phyloP scores from a whole-genome alignment of 805 yeast genomes.

The Pichia pseudocactophila region DNA sequence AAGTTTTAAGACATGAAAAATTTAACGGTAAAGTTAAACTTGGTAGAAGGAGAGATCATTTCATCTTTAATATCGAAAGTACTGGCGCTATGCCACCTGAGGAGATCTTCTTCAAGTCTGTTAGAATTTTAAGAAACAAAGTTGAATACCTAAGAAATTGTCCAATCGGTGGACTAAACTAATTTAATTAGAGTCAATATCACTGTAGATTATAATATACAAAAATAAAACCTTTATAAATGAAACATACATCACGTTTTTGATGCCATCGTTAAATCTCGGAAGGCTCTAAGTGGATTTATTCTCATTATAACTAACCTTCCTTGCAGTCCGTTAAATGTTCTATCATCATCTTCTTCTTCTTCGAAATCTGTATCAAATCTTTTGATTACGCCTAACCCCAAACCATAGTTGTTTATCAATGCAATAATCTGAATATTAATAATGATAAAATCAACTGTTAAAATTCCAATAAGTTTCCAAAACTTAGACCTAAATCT shows the following conservation, averaged over 20 bases:
- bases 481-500: slow-evolving; percentile 21
- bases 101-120: slow-evolving; percentile 87
- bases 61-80: slow-evolving; percentile 88
- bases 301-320: slow-evolving; percentile 29
- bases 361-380: slow-evolving; percentile 19
- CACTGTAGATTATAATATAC: slow-evolving; percentile 1
- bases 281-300: slow-evolving; percentile 25
- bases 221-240: slow-evolving; percentile 1
- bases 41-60: slow-evolving; percentile 88
- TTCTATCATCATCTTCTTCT: slow-evolving; percentile 12
- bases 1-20: slow-evolving; percentile 88
- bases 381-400: slow-evolving; percentile 22
- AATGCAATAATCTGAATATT: slow-evolving; percentile 24
- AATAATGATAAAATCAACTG: slow-evolving; percentile 26
- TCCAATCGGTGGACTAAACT: slow-evolving; percentile 47
- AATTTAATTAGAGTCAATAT: not conserved
- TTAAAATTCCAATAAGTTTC: slow-evolving; percentile 19
- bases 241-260: slow-evolving; percentile 10
- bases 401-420: slow-evolving; percentile 25
- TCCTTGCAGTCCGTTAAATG: slow-evolving; percentile 40
- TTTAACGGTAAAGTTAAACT: slow-evolving; percentile 82
- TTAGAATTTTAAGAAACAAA: slow-evolving; percentile 77
- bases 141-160: slow-evolving; percentile 71
- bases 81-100: slow-evolving; percentile 97
- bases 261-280: slow-evolving; percentile 14